Evolutionary conservation across 2,329 filamentous ascomycete species (phyloP).

Genomic region (Pseudohalonectria lignicola): DNA sequence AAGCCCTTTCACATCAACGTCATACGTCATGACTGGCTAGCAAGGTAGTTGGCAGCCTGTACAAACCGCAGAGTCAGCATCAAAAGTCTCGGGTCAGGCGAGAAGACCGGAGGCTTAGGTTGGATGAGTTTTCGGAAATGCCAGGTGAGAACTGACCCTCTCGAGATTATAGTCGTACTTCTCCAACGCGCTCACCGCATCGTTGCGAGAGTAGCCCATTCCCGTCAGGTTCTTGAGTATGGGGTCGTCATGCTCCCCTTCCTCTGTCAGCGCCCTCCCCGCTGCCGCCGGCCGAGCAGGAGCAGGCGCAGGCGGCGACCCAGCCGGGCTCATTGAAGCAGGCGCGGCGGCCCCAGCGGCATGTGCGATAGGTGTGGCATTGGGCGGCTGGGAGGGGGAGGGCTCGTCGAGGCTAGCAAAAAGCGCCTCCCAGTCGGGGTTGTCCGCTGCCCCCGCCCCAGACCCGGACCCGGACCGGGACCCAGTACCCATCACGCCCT

Average conservation of each 20-base stretch:
- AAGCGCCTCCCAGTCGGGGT: conserved; percentile 89
- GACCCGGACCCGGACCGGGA: too few species aligned
- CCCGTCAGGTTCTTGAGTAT: conserved; percentile 80
- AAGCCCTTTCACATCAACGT: too few species aligned
- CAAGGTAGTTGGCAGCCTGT: conserved; percentile 44
- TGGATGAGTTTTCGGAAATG: not conserved
- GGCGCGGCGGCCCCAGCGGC: conserved; percentile 9
- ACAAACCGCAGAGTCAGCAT: conserved; percentile 2
- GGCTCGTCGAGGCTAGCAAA: conserved; percentile 69
- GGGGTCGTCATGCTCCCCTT: conserved; percentile 78
- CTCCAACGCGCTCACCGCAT: conserved; percentile 72
- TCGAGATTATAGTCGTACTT: conserved; percentile 95
- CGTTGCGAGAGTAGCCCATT: conserved; percentile 74
- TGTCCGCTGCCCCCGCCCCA: conserved; percentile 22
- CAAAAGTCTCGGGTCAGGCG: not conserved
- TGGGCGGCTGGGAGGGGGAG: conserved; percentile 15
- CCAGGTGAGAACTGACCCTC: conserved; percentile 64
- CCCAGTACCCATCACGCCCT: too few species aligned
- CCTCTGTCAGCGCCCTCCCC: conserved; percentile 60
- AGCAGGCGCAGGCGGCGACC: conserved; percentile 7
- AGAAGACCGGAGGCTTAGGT: not conserved
- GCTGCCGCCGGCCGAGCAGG: conserved; percentile 12
- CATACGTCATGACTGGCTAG: conserved; percentile 46
- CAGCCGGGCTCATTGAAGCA: not conserved
- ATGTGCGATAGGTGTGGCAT: too few species aligned